Conservation (phyloP, 1,139 yeast genomes). For the Pichia cactophila region DNA sequence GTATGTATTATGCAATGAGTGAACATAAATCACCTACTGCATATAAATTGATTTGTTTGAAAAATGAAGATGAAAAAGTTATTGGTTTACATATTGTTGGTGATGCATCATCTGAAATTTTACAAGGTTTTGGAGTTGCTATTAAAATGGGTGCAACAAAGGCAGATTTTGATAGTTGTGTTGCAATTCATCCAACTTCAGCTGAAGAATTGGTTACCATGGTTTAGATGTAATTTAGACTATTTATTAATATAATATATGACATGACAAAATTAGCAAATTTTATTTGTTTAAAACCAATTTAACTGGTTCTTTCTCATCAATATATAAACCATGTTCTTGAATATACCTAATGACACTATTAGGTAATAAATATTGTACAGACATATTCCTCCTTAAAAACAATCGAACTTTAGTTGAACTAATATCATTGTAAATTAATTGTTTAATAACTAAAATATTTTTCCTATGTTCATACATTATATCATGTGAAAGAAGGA, state of each 20-base stretch:
- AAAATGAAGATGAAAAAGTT: conserved; percentile 82
- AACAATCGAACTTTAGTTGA: conserved; percentile 92
- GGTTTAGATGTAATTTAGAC: conserved; percentile 22
- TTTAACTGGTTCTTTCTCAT: conserved; percentile 89
- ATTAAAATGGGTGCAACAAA: conserved; percentile 97
- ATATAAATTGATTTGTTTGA: conserved; percentile 65
- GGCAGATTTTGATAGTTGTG: conserved; percentile 87
- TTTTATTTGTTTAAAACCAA: conserved; percentile 58
- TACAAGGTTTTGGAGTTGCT: conserved; percentile 98
- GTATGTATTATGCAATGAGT: conserved; percentile 90
- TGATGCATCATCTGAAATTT: conserved; percentile 80
- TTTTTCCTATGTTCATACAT: conserved; percentile 95
- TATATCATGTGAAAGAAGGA: conserved; percentile 85
- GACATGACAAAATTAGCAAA: conserved; percentile 3
- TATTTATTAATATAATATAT: not conserved
- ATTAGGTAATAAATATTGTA: conserved; percentile 88
- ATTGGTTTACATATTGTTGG: conserved; percentile 94
- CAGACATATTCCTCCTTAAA: conserved; percentile 92
- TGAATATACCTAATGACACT: conserved; percentile 91
- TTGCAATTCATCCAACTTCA: conserved; percentile 96
- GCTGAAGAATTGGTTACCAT: conserved; percentile 96
- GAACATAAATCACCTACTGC: conserved; percentile 82
- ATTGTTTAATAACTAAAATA: conserved; percentile 87
- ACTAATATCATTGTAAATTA: conserved; percentile 91
- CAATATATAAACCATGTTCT: conserved; percentile 76